A percentile compares a stretch with the other conserved stretches of the same genome.
phyloP scores from a whole-genome alignment of 2,329 filamentous ascomycete species.

The Exophiala viscosa region DNA sequence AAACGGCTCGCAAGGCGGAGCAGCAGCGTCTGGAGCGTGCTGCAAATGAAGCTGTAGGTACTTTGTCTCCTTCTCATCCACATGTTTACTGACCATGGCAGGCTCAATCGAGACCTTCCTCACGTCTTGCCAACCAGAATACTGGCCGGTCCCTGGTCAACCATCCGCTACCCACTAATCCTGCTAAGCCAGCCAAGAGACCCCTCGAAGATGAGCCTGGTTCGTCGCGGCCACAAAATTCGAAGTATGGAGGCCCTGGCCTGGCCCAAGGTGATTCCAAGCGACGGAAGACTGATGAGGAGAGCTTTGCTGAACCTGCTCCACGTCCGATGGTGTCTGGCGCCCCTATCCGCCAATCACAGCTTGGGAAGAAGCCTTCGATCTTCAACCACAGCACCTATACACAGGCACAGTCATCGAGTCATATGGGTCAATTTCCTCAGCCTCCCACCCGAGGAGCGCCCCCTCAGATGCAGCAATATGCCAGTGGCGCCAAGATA shows the following conservation, averaged over 20 bases:
- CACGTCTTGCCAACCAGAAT: slow-evolving; percentile 48
- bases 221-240: slow-evolving; percentile 39
- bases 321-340: slow-evolving; percentile 66
- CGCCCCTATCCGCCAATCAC: slow-evolving; percentile 79
- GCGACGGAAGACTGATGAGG: slow-evolving; percentile 72
- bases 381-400: slow-evolving; percentile 38
- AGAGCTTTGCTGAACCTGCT: slow-evolving; percentile 60
- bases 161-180: slow-evolving; percentile 56
- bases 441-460: slow-evolving; percentile 63
- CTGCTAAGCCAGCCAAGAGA: slow-evolving; percentile 72
- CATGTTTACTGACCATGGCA: slow-evolving; percentile 14
- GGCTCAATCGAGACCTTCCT: slow-evolving; percentile 45
- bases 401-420: slow-evolving; percentile 47
- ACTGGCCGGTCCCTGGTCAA: slow-evolving; percentile 56
- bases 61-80: not conserved
- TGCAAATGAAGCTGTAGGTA: slow-evolving; percentile 37
- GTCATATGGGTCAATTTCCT: slow-evolving; percentile 60
- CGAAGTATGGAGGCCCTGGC: slow-evolving; percentile 42
- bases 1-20: slow-evolving; percentile 44
- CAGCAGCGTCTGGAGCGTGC: slow-evolving; percentile 37
- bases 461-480: slow-evolving; percentile 79
- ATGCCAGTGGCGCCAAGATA: slow-evolving; percentile 75
- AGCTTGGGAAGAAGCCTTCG: slow-evolving; percentile 59
- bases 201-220: slow-evolving; percentile 59
- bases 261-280: slow-evolving; percentile 71